Base-by-base conservation (phyloP, 768 basidiomycete species). In the Saitozyma sp. region DNA sequence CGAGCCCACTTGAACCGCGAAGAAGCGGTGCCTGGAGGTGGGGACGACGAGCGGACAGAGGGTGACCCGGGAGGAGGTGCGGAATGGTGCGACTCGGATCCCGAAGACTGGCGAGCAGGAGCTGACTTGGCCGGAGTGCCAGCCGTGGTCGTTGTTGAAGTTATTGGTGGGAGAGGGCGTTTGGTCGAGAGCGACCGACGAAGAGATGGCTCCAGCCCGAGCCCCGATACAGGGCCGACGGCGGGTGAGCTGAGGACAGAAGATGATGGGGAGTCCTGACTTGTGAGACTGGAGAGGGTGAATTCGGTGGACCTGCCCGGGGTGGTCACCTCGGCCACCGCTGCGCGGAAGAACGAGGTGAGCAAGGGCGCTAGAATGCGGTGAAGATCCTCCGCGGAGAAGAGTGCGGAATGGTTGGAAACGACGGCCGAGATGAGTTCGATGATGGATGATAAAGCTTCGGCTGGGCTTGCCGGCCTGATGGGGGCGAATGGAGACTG, bases 391-490 rank as follows among this genome's bases (percentile, higher is more conserved):
- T 54, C 46, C 2, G 67, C 17, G n/a, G 74, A 65, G 65, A 79
- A 77, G 17, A 79, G 66, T 20, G 69, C 60, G 17, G 70, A 53
- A 48, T 73, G 70, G 40, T 69, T 59, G n/a, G 64, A 48, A 13
- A 78, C 45, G 58, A 79, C 71, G n/a, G 63, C 50, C 1, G 59
- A 38, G 17, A 78, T 58, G 43, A 78, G 72, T 10, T 73, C 69
- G 50, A 75, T 64, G 53, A 74, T 64, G 11, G 68, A 58, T 3
- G 65, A 50, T 20, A 59, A 59, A 5, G 63, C 61, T 52, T 73
- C 67, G 10, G 67, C 54, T 0, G 73, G 66, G 3, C 63, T 60
- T 3, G 65, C 63, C 17, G 67, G 62, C 50, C 57, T 55, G 46
- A 68, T 66, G 6, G 62, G 62, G 10, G 64, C 70, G 43, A 71